These are phyloP conservation scores for Coccomyxa subellipsoidea DNA, from an alignment of 163 green algal species.

Conservation along the genomic window DNA sequence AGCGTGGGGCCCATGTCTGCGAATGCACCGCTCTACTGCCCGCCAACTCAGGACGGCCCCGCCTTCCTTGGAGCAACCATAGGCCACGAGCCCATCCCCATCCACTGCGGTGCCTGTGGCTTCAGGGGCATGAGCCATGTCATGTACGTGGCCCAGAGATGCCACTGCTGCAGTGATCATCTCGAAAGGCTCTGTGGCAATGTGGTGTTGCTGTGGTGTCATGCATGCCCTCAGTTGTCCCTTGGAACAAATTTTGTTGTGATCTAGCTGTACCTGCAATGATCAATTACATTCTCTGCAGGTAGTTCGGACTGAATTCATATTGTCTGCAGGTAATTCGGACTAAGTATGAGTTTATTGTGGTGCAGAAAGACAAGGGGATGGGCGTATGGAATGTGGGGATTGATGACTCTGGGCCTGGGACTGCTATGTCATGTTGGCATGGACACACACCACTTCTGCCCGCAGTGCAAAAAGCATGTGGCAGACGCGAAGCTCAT, in stretches of 20 bases:
- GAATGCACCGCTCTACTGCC: slow-evolving; percentile 17
- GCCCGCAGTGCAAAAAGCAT: slow-evolving; percentile 22
- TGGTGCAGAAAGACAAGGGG: slow-evolving; percentile 14
- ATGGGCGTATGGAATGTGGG: slow-evolving; percentile 16
- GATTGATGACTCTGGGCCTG: slow-evolving; percentile 22
- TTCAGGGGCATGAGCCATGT: slow-evolving; percentile 12
- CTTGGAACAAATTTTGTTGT: too few relatives aligned
- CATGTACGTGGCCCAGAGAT: slow-evolving; percentile 10
- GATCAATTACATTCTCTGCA: too few relatives aligned
- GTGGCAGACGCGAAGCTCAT: slow-evolving; percentile 23
- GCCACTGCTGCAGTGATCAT: too few relatives aligned
- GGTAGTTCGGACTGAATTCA: too few relatives aligned
- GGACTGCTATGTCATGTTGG: slow-evolving; percentile 5
- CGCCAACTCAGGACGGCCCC: slow-evolving; percentile 13
- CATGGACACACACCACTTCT: slow-evolving; percentile 25
- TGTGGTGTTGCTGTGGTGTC: too few relatives aligned
- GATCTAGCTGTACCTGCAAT: too few relatives aligned
- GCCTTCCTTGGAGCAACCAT: slow-evolving; percentile 17
- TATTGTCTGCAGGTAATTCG: too few relatives aligned
- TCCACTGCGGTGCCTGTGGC: slow-evolving; percentile 25
- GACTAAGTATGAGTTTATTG: too few relatives aligned
- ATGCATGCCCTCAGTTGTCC: too few relatives aligned
- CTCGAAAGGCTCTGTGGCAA: too few relatives aligned
- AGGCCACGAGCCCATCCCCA: slow-evolving; percentile 15
- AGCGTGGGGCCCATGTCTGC: slow-evolving; percentile 11